phyloP scores from a whole-genome alignment of 2,329 filamentous ascomycete genomes.

The Paracamarosporium sp. region DNA sequence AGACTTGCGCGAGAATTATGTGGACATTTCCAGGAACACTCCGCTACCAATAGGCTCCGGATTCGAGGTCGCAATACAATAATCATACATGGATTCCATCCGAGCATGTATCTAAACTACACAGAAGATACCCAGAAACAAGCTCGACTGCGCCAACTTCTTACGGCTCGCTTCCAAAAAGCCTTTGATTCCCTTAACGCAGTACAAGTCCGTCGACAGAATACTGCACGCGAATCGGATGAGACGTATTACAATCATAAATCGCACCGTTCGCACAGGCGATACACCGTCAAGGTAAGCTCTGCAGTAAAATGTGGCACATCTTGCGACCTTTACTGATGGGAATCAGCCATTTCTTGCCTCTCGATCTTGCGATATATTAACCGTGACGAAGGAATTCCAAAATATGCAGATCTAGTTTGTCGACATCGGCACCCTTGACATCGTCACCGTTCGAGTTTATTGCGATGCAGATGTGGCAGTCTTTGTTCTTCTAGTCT shows the following conservation, averaged over 20 bases:
- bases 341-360: not conserved
- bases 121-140: not conserved
- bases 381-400: not conserved
- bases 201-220: not conserved
- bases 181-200: not conserved
- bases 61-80: constrained; percentile 1
- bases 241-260: not conserved
- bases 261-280: not conserved
- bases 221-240: not conserved
- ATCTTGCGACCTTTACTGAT: not conserved
- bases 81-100: constrained; percentile 3
- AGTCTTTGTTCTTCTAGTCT: not conserved
- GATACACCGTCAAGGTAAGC: not conserved
- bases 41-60: not conserved
- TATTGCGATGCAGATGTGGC: not conserved
- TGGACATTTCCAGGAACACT: not conserved
- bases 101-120: constrained; percentile 2
- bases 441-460: not conserved
- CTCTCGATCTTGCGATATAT: not conserved
- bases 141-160: not conserved
- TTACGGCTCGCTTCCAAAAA: not conserved
- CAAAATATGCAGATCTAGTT: not conserved
- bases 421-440: not conserved
- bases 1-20: constrained; percentile 3
- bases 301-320: not conserved